These are phyloP conservation scores for Diaporthe humulicola DNA, from an alignment of 2,329 filamentous ascomycete genomes.

Conservation along the genomic window DNA sequence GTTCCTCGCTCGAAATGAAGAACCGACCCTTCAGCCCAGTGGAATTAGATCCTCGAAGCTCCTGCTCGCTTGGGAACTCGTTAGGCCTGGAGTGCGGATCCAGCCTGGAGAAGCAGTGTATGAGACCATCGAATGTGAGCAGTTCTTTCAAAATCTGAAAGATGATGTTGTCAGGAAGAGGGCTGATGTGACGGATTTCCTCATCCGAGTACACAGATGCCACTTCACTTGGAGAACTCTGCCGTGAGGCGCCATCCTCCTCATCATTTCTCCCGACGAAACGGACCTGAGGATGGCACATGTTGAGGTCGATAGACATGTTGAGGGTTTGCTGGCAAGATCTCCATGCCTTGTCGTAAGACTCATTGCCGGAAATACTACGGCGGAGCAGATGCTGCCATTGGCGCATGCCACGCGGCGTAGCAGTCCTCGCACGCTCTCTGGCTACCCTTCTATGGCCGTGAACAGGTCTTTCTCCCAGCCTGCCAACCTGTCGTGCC, in stretches of 20 bases:
- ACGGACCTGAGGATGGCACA: slow-evolving; percentile 15
- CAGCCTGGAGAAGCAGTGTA: slow-evolving; percentile 29
- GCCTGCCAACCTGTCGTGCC: not conserved
- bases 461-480: not conserved
- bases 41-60: not conserved
- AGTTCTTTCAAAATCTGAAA: slow-evolving; percentile 15
- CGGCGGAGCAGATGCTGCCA: not conserved
- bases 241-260: not conserved
- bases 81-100: not conserved
- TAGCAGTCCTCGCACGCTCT: too few relatives aligned
- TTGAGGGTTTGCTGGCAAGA: slow-evolving; percentile 16
- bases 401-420: not conserved
- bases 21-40: slow-evolving; percentile 16
- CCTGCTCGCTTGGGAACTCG: not conserved
- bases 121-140: slow-evolving; percentile 1
- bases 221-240: not conserved
- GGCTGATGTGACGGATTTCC: not conserved
- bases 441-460: too few relatives aligned
- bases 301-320: not conserved
- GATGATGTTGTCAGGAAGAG: not conserved
- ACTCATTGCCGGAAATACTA: not conserved
- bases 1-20: not conserved
- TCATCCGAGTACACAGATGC: not conserved
- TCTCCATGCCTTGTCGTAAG: slow-evolving; percentile 20
- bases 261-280: not conserved